phyloP scores from a whole-genome alignment of 768 basidiomycete genomes.

The Mycena sanguinolenta region DNA sequence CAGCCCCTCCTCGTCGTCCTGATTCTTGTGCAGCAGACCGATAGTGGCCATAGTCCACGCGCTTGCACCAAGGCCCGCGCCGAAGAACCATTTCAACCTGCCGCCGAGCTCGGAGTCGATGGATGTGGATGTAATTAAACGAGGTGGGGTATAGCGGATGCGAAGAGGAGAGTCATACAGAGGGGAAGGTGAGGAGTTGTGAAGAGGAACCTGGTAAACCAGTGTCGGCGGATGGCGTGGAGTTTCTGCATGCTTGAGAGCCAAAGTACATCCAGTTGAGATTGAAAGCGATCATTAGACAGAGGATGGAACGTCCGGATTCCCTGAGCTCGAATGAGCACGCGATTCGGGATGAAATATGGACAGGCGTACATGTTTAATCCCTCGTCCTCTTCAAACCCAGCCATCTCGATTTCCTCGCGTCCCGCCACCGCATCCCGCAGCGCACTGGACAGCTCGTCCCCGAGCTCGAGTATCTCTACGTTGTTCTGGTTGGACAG shows the following conservation, averaged over 20 bases:
- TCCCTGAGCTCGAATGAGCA: slow-evolving; percentile 24
- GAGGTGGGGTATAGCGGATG: slow-evolving; percentile 34
- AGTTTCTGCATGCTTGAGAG: slow-evolving; percentile 33
- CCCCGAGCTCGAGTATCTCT: slow-evolving; percentile 91
- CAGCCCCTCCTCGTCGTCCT: slow-evolving; percentile 28
- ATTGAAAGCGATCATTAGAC: slow-evolving; percentile 40
- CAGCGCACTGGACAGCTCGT: slow-evolving; percentile 82
- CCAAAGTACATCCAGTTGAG: slow-evolving; percentile 40
- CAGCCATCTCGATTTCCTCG: slow-evolving; percentile 87
- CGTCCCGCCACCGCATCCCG: slow-evolving; percentile 84
- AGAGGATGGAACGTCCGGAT: slow-evolving; percentile 33
- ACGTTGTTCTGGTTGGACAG: slow-evolving; percentile 87
- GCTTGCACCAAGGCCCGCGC: slow-evolving; percentile 34
- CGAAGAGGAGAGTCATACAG: slow-evolving; percentile 36
- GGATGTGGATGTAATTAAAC: slow-evolving; percentile 29
- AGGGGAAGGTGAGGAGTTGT: slow-evolving; percentile 35
- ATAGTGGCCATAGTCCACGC: slow-evolving; percentile 34
- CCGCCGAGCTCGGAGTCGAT: slow-evolving; percentile 19
- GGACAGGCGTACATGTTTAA: slow-evolving; percentile 23
- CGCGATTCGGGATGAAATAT: neutral
- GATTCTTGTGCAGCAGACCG: slow-evolving; percentile 29
- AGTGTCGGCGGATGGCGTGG: slow-evolving; percentile 39
- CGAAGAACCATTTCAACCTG: slow-evolving; percentile 35
- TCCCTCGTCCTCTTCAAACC: slow-evolving; percentile 90
- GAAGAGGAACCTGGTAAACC: slow-evolving; percentile 32